Conservation (phyloP, 2,329 filamentous ascomycete species). For the Tolypocladium tropicale region DNA sequence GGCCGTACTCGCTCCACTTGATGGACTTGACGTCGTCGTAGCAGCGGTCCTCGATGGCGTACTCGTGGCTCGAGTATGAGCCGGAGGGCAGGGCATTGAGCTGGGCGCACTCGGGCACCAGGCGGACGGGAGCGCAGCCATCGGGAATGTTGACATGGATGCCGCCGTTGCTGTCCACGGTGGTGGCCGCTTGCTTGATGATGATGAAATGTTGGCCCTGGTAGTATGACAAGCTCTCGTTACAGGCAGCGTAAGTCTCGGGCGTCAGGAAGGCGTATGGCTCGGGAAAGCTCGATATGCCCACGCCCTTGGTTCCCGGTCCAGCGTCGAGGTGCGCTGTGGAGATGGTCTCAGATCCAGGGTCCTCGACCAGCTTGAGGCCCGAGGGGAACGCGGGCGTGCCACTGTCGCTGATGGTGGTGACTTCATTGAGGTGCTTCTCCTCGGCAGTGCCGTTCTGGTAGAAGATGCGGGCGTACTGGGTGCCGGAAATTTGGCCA, state of each 20-base stretch:
- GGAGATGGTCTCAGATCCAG: constrained; percentile 18
- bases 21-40: constrained; percentile 26
- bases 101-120: constrained; percentile 30
- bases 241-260: constrained; percentile 31
- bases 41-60: constrained; percentile 23
- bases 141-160: constrained; percentile 17
- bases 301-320: constrained; percentile 20
- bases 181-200: constrained; percentile 22
- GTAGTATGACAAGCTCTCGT: constrained; percentile 28
- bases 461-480: constrained; percentile 29
- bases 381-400: constrained; percentile 25
- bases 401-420: constrained; percentile 27
- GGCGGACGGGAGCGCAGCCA: constrained; percentile 26
- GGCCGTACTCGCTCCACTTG: constrained; percentile 22
- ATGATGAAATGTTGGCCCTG: constrained; percentile 19
- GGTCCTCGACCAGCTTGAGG: constrained; percentile 15
- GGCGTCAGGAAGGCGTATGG: constrained; percentile 18
- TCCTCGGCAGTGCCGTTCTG: constrained; percentile 33
- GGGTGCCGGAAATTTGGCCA: constrained; percentile 19
- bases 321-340: constrained; percentile 17
- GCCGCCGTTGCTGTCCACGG: constrained; percentile 8
- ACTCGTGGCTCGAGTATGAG: constrained; percentile 24
- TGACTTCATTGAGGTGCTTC: constrained; percentile 12
- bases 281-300: constrained; percentile 19
- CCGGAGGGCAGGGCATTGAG: constrained; percentile 23